phyloP scores from a whole-genome alignment of 805 yeast species.

The Cyberlindnera mycetangii region DNA sequence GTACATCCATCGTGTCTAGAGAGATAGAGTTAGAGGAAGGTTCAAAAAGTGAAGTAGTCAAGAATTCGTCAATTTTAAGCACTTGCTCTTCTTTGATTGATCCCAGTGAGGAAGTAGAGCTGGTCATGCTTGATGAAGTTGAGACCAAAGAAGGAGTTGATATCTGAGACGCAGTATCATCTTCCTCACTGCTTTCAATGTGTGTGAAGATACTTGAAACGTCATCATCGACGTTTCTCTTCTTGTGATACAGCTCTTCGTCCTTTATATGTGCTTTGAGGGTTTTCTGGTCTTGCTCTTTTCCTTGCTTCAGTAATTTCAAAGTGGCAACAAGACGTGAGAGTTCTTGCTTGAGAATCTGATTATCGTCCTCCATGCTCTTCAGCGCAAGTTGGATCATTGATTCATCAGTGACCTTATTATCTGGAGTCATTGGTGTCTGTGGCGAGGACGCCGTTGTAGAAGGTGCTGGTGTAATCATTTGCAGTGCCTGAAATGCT shows the following conservation, averaged over 20 bases:
- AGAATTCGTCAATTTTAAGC: slow-evolving; percentile 25
- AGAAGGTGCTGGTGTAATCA: slow-evolving; percentile 13
- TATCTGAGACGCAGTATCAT: slow-evolving; percentile 24
- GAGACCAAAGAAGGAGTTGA: slow-evolving; percentile 27
- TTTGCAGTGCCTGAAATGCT: slow-evolving; percentile 8
- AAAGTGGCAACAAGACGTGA: slow-evolving; percentile 43
- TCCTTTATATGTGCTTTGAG: slow-evolving; percentile 2
- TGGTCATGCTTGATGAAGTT: slow-evolving; percentile 15
- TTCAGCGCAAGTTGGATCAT: slow-evolving; percentile 37
- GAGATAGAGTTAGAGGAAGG: slow-evolving; percentile 15
- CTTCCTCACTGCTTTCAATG: slow-evolving; percentile 23
- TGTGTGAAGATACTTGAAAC: slow-evolving; percentile 10
- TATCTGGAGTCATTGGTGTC: slow-evolving; percentile 25
- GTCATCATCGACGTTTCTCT: slow-evolving; percentile 23
- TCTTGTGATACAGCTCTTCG: slow-evolving; percentile 21
- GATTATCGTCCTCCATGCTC: slow-evolving; percentile 44
- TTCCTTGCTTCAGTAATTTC: slow-evolving; percentile 29
- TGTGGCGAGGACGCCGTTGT: slow-evolving; percentile 11
- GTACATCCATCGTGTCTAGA: not conserved
- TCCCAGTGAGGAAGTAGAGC: slow-evolving; percentile 17
- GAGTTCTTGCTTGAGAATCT: slow-evolving; percentile 40
- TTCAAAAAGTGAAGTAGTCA: slow-evolving; percentile 26
- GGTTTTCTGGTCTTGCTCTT: not conserved
- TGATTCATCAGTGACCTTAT: not conserved
- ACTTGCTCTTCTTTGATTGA: slow-evolving; percentile 27